phyloP scores from a whole-genome alignment of 495 filamentous ascomycete genomes.

The Podospora fimiseda region DNA sequence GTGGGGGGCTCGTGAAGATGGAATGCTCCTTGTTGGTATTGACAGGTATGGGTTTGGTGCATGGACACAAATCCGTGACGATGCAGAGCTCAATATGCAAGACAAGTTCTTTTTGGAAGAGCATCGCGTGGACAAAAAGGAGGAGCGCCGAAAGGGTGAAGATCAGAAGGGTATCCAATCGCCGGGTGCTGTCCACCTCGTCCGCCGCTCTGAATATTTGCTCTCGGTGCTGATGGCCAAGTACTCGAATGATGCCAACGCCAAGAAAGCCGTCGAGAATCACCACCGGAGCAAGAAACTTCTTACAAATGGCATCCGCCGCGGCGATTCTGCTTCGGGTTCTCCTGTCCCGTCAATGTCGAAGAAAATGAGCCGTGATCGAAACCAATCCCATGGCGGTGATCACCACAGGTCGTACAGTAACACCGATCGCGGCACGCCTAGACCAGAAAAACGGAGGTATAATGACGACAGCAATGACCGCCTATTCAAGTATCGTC shows the following conservation, averaged over 20 bases:
- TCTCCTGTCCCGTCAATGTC: conserved; percentile 49
- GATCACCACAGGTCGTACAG: conserved; percentile 46
- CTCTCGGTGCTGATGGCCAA: conserved; percentile 81
- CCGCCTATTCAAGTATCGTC: conserved; percentile 28
- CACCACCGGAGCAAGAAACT: conserved; percentile 85
- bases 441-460: conserved; percentile 43
- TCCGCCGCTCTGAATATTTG: conserved; percentile 89
- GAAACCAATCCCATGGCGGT: conserved; percentile 32
- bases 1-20: conserved; percentile 91
- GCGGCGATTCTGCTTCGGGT: conserved; percentile 49
- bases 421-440: conserved; percentile 38
- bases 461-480: conserved; percentile 33
- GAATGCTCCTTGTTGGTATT: conserved; percentile 94
- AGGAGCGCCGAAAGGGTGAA: conserved; percentile 73
- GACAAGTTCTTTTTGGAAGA: conserved; percentile 98
- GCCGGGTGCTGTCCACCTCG: conserved; percentile 91
- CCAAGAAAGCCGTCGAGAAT: conserved; percentile 78
- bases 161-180: conserved; percentile 79
- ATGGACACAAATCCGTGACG: conserved; percentile 88
- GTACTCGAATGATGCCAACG: conserved; percentile 60
- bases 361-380: conserved; percentile 35
- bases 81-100: conserved; percentile 73
- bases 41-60: conserved; percentile 88
- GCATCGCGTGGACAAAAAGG: conserved; percentile 95
- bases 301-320: conserved; percentile 45